Conservation (phyloP, 1,284 basidiomycete species). For the Bjerkandera adusta region DNA sequence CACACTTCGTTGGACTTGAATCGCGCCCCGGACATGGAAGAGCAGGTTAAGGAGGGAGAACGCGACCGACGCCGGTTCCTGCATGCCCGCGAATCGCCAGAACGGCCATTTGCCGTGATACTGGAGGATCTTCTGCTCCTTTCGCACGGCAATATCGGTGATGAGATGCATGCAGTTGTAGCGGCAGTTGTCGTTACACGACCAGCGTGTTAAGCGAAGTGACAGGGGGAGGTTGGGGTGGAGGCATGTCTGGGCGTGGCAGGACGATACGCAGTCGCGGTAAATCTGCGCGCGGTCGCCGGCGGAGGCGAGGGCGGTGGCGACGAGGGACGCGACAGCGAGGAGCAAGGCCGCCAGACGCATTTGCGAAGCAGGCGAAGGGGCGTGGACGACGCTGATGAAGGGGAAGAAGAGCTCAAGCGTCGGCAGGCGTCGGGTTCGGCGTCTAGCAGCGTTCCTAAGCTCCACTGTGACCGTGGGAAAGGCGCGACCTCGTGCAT, state of each 20-base stretch:
- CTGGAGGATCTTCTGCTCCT: conserved; percentile 57
- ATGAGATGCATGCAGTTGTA: conserved; percentile 88
- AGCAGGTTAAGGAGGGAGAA: conserved; percentile 88
- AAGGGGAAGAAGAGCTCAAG: too few species aligned
- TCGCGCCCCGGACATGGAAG: conserved; percentile 62
- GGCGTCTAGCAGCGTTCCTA: not conserved
- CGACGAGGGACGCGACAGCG: conserved; percentile 4
- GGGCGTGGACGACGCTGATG: too few species aligned
- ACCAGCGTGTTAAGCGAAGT: conserved; percentile 64
- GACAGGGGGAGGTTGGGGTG: conserved; percentile 37
- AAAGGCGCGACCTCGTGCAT: conserved; percentile 3
- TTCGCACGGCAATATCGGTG: conserved; percentile 58
- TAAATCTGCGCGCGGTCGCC: conserved; percentile 31
- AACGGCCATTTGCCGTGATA: conserved; percentile 99
- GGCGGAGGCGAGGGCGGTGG: conserved; percentile 25
- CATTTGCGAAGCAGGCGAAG: too few species aligned
- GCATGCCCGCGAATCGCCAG: conserved; percentile 80
- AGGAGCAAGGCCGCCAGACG: too few species aligned
- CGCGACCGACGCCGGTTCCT: conserved; percentile 91
- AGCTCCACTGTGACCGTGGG: conserved; percentile 3
- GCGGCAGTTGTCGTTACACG: conserved; percentile 85
- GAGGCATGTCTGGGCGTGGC: conserved; percentile 22
- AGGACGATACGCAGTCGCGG: conserved; percentile 26
- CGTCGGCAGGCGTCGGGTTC: not conserved
- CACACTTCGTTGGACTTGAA: conserved; percentile 48